These are phyloP conservation scores for Pezizomycotina sp. DNA, from an alignment of 2,329 filamentous ascomycete species.

Conservation along the genomic window DNA sequence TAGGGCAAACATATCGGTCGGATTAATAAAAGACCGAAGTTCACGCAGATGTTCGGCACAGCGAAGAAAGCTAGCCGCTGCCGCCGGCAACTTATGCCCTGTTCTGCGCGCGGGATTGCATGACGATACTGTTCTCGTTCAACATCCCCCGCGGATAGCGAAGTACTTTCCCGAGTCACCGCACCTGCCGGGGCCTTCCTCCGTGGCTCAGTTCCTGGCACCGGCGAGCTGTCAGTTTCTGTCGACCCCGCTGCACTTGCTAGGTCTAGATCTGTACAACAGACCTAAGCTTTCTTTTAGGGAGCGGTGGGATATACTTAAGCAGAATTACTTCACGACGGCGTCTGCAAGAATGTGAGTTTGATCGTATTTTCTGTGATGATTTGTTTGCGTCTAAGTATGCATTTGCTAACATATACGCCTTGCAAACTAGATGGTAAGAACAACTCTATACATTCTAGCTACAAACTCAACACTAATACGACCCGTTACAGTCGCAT, in stretches of 20 bases:
- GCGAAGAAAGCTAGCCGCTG: conserved; percentile 34
- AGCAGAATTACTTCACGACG: conserved; percentile 59
- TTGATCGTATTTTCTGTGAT: too few species aligned
- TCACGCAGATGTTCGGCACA: conserved; percentile 66
- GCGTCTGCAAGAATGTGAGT: conserved; percentile 51
- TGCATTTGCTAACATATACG: neutral
- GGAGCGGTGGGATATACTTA: conserved; percentile 51
- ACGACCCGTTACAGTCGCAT: conserved; percentile 11
- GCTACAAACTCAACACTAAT: neutral
- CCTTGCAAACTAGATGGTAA: neutral
- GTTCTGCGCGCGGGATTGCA: conserved; percentile 66
- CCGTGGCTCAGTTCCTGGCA: conserved; percentile 60
- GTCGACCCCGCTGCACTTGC: conserved; percentile 68
- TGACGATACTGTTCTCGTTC: conserved; percentile 85
- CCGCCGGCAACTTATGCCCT: conserved; percentile 56
- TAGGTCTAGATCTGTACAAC: conserved; percentile 79
- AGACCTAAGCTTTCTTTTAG: conserved; percentile 36
- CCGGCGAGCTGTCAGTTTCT: conserved; percentile 55
- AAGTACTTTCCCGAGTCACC: conserved; percentile 41
- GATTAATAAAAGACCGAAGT: conserved; percentile 80
- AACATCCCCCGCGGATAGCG: conserved; percentile 63
- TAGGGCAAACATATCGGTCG: conserved; percentile 66
- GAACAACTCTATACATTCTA: neutral
- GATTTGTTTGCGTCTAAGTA: too few species aligned
- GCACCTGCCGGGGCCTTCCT: conserved; percentile 33